Conservation (phyloP, 2,329 filamentous ascomycete species). For the Monosporascus cannonballus region DNA sequence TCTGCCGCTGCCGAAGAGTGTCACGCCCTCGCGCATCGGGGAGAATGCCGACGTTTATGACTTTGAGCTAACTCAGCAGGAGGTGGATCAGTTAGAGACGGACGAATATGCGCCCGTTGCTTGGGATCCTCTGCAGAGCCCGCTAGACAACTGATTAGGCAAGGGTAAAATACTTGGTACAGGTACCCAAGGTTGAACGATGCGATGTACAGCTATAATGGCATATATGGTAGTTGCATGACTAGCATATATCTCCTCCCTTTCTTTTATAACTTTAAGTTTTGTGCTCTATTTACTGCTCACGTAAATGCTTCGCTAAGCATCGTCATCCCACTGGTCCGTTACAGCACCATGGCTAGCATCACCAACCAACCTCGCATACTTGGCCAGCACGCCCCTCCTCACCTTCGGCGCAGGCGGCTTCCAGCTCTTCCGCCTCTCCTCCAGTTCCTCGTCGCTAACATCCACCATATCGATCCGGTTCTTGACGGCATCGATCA, state of each 20-base stretch:
- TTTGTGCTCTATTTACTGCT: not conserved
- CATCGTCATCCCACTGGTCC: slow-evolving; percentile 48
- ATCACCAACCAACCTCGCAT: slow-evolving; percentile 80
- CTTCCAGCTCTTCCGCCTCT: slow-evolving; percentile 61
- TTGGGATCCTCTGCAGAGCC: slow-evolving; percentile 49
- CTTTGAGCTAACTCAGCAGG: slow-evolving; percentile 49
- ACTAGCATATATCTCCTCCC: not conserved
- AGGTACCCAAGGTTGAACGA: too few species aligned
- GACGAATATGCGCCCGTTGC: slow-evolving; percentile 46
- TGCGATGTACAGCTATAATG: too few species aligned
- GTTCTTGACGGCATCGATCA: slow-evolving; percentile 79
- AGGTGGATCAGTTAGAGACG: slow-evolving; percentile 44
- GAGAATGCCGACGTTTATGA: slow-evolving; percentile 54
- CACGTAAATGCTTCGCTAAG: not conserved
- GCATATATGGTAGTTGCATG: too few species aligned
- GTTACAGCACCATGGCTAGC: slow-evolving; percentile 89
- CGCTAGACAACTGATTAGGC: slow-evolving; percentile 32
- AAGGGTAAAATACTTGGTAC: not conserved
- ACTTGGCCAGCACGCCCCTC: slow-evolving; percentile 84
- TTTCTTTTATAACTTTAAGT: not conserved
- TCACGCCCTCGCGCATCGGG: slow-evolving; percentile 58
- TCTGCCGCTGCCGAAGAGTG: slow-evolving; percentile 69
- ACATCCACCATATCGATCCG: slow-evolving; percentile 61
- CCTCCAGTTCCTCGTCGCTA: slow-evolving; percentile 62
- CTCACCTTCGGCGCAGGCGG: slow-evolving; percentile 66